Evolutionary conservation across 768 basidiomycete genomes (phyloP).

Genomic region (Paxillus involutus): DNA sequence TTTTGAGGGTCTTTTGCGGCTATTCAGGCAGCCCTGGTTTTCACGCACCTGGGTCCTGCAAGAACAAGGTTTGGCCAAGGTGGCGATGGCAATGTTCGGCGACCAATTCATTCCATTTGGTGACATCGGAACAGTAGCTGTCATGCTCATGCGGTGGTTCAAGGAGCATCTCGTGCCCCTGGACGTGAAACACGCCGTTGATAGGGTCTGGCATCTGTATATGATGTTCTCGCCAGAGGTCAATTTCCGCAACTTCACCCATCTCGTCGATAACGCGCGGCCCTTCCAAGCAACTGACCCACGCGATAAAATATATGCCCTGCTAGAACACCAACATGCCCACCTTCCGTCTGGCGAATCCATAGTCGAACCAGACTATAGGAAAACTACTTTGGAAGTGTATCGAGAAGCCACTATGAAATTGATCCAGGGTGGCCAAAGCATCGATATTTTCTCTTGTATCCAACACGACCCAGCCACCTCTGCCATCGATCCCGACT

Average conservation of each 20-base stretch:
- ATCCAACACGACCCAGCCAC: conserved; percentile 1
- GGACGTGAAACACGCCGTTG: neutral
- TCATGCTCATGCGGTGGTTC: neutral
- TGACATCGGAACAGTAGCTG: neutral
- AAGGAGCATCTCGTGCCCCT: neutral
- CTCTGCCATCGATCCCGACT: neutral
- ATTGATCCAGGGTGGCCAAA: neutral
- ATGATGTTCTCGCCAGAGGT: conserved; percentile 2
- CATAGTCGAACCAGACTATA: conserved; percentile 2
- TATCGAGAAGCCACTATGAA: conserved; percentile 1
- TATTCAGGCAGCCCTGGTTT: no score
- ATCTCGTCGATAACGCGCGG: conserved; percentile 3
- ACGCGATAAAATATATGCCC: conserved; percentile 9
- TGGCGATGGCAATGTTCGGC: conserved; percentile 1
- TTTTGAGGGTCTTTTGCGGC: no score
- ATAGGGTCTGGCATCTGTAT: conserved; percentile 1
- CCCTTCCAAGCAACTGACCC: conserved; percentile 7
- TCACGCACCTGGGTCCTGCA: neutral
- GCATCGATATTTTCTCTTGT: conserved; percentile 1
- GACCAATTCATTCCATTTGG: neutral
- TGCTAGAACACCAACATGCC: conserved; percentile 1
- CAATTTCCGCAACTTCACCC: neutral
- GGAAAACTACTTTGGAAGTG: conserved; percentile 1
- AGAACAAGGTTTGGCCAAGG: conserved; percentile 4
- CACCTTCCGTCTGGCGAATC: neutral